A percentile compares a stretch with the other conserved stretches of the same genome.
These are phyloP conservation scores for Yamadazyma atlantica DNA, from an alignment of 1,139 yeast species.

Conservation along the genomic window DNA sequence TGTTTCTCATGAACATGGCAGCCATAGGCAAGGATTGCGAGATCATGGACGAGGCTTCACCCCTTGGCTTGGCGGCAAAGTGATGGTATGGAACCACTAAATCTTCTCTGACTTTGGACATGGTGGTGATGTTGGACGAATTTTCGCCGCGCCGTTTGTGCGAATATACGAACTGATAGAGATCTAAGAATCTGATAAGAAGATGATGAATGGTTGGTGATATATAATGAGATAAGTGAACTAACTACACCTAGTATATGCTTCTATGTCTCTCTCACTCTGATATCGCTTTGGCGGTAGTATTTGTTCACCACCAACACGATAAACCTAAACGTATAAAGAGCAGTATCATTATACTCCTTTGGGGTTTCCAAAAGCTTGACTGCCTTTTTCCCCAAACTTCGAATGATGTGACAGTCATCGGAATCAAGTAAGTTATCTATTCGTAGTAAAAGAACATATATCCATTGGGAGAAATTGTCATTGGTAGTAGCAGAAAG, in stretches of 20 bases:
- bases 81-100: conserved; percentile 50
- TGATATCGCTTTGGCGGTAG: conserved; percentile 42
- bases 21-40: conserved; percentile 69
- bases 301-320: conserved; percentile 32
- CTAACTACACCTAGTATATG: neutral
- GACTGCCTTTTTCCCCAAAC: conserved; percentile 40
- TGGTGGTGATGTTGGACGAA: conserved; percentile 2
- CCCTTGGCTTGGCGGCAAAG: conserved; percentile 48
- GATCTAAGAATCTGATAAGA: too few species aligned
- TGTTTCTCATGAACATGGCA: conserved; percentile 58
- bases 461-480: conserved; percentile 40
- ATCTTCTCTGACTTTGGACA: conserved; percentile 34
- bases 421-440: conserved; percentile 34
- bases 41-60: conserved; percentile 45
- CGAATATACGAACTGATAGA: neutral
- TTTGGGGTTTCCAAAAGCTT: conserved; percentile 18
- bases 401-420: conserved; percentile 38
- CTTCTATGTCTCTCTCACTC: conserved; percentile 29
- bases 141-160: conserved; percentile 1
- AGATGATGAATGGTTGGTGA: neutral
- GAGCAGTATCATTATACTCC: conserved; percentile 14
- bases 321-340: conserved; percentile 33
- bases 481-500: conserved; percentile 30
- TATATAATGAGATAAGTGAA: neutral
- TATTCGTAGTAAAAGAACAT: conserved; percentile 32